phyloP scores from a whole-genome alignment of 2,329 filamentous ascomycete species.

The Podosphaera xanthii region DNA sequence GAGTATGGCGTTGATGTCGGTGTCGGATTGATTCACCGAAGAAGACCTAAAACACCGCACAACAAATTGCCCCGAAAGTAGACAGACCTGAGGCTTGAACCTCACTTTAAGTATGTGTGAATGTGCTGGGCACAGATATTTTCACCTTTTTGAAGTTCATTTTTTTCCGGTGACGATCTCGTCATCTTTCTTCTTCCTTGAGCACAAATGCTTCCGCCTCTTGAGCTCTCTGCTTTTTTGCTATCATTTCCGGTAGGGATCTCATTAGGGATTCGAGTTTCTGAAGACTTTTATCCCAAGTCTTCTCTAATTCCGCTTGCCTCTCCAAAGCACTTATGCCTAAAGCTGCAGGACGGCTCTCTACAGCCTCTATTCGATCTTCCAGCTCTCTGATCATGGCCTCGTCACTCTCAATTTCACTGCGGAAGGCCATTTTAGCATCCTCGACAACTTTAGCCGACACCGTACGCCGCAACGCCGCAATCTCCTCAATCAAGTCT shows the following conservation, averaged over 20 bases:
- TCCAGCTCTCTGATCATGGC: constrained; percentile 4
- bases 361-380: constrained; percentile 6
- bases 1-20: no score
- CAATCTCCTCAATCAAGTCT: constrained; percentile 39
- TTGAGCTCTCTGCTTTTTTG: constrained; percentile 40
- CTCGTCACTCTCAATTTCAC: constrained; percentile 9
- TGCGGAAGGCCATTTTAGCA: constrained; percentile 9
- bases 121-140: no score
- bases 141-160: no score
- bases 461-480: constrained; percentile 17
- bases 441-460: constrained; percentile 7
- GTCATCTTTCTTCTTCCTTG: constrained; percentile 2
- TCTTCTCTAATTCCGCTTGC: constrained; percentile 23
- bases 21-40: no score
- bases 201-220: constrained; percentile 22
- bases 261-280: constrained; percentile 30
- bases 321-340: constrained; percentile 21
- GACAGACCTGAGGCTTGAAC: no score
- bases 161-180: no score
- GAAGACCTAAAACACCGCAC: no score
- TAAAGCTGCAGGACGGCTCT: constrained; percentile 9
- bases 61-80: no score
- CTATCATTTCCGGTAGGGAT: constrained; percentile 37
- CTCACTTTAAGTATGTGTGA: no score
- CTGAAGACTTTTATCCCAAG: constrained; percentile 25